Evolutionary conservation across 768 basidiomycete genomes (phyloP).

Genomic region (Amanita subjunquillea): DNA sequence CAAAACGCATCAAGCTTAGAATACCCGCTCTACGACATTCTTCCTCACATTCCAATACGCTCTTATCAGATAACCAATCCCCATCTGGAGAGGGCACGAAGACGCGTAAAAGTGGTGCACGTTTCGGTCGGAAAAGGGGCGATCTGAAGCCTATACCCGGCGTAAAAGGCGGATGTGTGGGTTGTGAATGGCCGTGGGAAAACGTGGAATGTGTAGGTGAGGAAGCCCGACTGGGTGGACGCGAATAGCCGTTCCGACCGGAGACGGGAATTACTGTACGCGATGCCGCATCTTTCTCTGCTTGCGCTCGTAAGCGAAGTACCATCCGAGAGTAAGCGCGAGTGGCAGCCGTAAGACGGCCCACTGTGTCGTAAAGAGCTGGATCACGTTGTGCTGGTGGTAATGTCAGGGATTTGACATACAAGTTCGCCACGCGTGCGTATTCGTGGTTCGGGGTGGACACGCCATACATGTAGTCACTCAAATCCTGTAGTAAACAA

Average conservation of each 20-base stretch:
- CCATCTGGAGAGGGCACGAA: conserved; percentile 84
- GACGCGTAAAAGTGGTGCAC: conserved; percentile 69
- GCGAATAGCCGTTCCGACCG: conserved; percentile 21
- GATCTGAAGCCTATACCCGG: conserved; percentile 41
- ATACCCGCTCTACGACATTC: conserved; percentile 69
- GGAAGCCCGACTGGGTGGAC: conserved; percentile 52
- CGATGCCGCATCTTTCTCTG: conserved; percentile 42
- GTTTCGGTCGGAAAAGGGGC: conserved; percentile 57
- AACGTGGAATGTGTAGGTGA: conserved; percentile 49
- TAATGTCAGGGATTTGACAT: conserved; percentile 38
- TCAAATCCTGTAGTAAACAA: conserved; percentile 49
- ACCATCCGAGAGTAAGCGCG: conserved; percentile 77
- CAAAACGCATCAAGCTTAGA: conserved; percentile 49
- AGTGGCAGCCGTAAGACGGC: conserved; percentile 46
- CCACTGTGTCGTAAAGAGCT: conserved; percentile 30
- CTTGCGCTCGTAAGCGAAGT: conserved; percentile 67
- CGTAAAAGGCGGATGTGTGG: conserved; percentile 11
- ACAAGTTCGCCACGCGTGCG: conserved; percentile 44
- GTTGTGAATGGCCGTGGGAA: conserved; percentile 32
- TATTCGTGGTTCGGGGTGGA: conserved; percentile 70
- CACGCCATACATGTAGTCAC: conserved; percentile 72
- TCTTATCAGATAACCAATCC: conserved; percentile 76
- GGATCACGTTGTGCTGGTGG: conserved; percentile 34
- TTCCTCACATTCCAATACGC: conserved; percentile 73
- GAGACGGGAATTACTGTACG: conserved; percentile 12